Percentiles rank a stretch among this genome's conserved stretches.
Conservation (phyloP, 192 early-diverging fungal species). For the Paraglomus occultum region DNA sequence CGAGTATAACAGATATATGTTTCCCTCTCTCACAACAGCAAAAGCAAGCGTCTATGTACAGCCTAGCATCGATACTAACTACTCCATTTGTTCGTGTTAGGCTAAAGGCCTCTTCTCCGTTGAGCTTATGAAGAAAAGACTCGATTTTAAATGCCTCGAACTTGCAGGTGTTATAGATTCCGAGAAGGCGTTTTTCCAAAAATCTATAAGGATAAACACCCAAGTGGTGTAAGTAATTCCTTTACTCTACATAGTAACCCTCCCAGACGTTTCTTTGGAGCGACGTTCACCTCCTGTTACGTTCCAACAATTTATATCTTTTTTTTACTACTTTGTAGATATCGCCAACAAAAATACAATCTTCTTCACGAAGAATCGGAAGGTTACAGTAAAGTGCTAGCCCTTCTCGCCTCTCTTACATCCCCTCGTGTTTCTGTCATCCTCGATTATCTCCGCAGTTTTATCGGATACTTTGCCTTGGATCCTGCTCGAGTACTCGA, state of each 20-base stretch:
- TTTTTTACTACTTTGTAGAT: slow-evolving; percentile 38
- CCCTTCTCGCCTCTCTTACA: slow-evolving; percentile 27
- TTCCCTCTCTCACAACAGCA: too few species aligned
- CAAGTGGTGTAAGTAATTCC: slow-evolving; percentile 36
- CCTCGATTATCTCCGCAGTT: slow-evolving; percentile 22
- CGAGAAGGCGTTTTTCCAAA: slow-evolving; percentile 39
- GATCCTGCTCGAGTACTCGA: slow-evolving; percentile 86
- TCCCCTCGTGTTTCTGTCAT: slow-evolving; percentile 9
- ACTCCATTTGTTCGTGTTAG: slow-evolving; percentile 3
- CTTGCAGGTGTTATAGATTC: slow-evolving; percentile 48
- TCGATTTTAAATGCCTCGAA: slow-evolving; percentile 55
- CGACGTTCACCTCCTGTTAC: background rate
- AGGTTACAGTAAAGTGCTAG: slow-evolving; percentile 74
- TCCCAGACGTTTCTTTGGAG: background rate
- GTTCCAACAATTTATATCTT: background rate
- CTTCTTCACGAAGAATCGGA: slow-evolving; percentile 76
- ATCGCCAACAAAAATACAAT: slow-evolving; percentile 84
- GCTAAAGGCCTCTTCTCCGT: slow-evolving; percentile 40
- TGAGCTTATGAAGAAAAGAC: slow-evolving; percentile 49
- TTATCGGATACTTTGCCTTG: slow-evolving; percentile 67
- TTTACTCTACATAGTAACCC: background rate
- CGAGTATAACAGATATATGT: too few species aligned
- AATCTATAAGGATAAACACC: slow-evolving; percentile 56
- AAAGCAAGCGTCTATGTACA: too few species aligned
- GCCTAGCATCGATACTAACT: background rate